These are phyloP conservation scores for Aspergillus ellipticus DNA, from an alignment of 495 filamentous ascomycete genomes.

Conservation along the genomic window DNA sequence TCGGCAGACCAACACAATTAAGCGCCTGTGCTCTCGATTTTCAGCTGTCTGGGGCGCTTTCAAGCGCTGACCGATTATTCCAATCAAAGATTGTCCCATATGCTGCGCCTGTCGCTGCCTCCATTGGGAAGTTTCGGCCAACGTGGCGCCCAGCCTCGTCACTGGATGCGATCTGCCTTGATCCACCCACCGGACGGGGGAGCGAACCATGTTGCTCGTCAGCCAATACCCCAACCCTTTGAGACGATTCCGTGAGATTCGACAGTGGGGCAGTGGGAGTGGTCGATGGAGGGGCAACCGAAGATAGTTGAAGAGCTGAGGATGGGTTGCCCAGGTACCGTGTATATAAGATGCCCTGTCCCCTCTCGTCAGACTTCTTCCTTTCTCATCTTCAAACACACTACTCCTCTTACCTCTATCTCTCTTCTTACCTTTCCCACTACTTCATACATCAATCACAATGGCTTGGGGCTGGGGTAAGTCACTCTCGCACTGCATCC, in stretches of 20 bases:
- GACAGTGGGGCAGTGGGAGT: slow-evolving; percentile 8
- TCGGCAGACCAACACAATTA: not conserved
- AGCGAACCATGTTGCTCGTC: not conserved
- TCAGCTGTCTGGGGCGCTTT: not conserved
- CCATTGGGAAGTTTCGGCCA: not conserved
- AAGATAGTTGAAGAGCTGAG: slow-evolving; percentile 8
- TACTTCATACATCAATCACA: slow-evolving; percentile 17
- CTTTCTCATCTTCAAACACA: not conserved
- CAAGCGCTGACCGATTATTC: not conserved
- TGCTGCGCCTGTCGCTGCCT: not conserved
- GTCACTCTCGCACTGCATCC: slow-evolving; percentile 9
- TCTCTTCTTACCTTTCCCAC: slow-evolving; percentile 7
- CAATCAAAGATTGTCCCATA: not conserved
- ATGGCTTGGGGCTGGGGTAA: slow-evolving; percentile 40
- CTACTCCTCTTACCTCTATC: slow-evolving; percentile 1
- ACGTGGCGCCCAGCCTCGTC: slow-evolving; percentile 5
- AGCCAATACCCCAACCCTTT: not conserved
- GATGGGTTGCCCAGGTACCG: not conserved
- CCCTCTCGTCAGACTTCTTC: slow-evolving; percentile 1
- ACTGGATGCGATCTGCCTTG: slow-evolving; percentile 7
- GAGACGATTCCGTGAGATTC: not conserved
- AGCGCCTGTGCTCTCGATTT: not conserved
- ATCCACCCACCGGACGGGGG: slow-evolving; percentile 4
- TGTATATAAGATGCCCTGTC: slow-evolving; percentile 4
- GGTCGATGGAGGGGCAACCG: slow-evolving; percentile 6